Evolutionary conservation across 257 asterid species (phyloP).

Genomic region (Forsythia suspensa): DNA sequence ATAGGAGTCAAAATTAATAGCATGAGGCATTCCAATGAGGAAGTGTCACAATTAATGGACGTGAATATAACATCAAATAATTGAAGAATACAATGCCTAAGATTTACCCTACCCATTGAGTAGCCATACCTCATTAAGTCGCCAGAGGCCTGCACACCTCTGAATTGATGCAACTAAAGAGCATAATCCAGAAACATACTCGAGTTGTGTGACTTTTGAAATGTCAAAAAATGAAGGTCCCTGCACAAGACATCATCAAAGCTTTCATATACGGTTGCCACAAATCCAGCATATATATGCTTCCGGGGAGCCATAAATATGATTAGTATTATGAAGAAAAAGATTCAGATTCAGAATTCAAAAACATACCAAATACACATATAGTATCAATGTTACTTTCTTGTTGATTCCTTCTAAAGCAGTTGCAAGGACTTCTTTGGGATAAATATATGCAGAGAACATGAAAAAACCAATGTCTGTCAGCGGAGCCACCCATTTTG

Average conservation of each 20-base stretch:
- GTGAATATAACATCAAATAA: slow-evolving; percentile 7
- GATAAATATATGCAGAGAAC: slow-evolving; percentile 76
- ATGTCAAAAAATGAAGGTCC: slow-evolving; percentile 64
- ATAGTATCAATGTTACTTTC: slow-evolving; percentile 62
- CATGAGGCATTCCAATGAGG: slow-evolving; percentile 5
- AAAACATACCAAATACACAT: slow-evolving; percentile 62
- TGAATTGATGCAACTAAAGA: slow-evolving; percentile 73
- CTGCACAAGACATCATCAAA: slow-evolving; percentile 40
- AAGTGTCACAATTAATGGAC: background rate
- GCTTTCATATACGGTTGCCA: slow-evolving; percentile 16
- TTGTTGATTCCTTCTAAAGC: slow-evolving; percentile 77
- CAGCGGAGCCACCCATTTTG: slow-evolving; percentile 88
- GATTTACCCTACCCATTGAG: background rate
- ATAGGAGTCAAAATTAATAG: background rate
- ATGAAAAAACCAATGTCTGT: slow-evolving; percentile 68
- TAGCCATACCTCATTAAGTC: slow-evolving; percentile 74
- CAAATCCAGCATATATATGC: slow-evolving; percentile 19
- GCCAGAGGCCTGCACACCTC: slow-evolving; percentile 84
- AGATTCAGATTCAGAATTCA: slow-evolving; percentile 10
- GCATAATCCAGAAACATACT: slow-evolving; percentile 62
- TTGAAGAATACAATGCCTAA: background rate
- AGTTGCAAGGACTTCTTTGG: slow-evolving; percentile 75
- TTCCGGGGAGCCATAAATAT: slow-evolving; percentile 10
- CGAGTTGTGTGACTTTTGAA: slow-evolving; percentile 39
- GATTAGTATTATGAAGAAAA: slow-evolving; percentile 6